Percentiles rank a stretch among this genome's conserved stretches.
phyloP scores from a whole-genome alignment of 257 asterid genomes.

The Solanum arcanum region DNA sequence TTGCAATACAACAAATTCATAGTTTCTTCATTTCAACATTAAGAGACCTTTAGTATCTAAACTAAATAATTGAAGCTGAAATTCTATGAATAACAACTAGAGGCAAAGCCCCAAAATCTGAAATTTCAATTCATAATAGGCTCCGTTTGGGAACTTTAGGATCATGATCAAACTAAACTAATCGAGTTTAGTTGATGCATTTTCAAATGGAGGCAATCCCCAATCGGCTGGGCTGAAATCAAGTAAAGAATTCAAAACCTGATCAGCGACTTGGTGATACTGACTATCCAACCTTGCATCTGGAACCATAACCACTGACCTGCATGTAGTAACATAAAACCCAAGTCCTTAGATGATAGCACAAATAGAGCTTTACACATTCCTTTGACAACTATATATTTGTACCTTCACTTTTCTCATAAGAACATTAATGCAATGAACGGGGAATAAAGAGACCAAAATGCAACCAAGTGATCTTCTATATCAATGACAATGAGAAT shows the following conservation, averaged over 20 bases:
- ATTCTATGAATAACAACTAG: background rate
- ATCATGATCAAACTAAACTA: background rate
- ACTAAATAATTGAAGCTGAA: background rate
- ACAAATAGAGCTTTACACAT: background rate
- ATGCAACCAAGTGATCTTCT: background rate
- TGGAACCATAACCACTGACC: conserved; percentile 93
- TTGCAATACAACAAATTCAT: background rate
- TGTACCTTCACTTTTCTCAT: background rate
- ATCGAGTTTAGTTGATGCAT: conserved; percentile 17
- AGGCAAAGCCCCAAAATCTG: background rate
- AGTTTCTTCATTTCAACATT: background rate
- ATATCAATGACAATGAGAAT: background rate
- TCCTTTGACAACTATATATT: background rate
- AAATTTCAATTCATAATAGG: background rate
- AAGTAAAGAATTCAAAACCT: conserved; percentile 59
- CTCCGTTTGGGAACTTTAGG: background rate
- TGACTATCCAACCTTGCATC: conserved; percentile 83
- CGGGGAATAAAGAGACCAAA: background rate
- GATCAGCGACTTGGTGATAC: conserved; percentile 55
- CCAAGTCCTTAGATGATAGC: background rate
- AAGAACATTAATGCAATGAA: background rate
- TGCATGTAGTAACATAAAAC: conserved; percentile 22
- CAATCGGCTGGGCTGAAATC: conserved; percentile 74
- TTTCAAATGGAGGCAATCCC: conserved; percentile 68
- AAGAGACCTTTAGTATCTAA: background rate